Evolutionary conservation across 192 early-diverging fungal species (phyloP), one percentile per base, ranked within the genome.

Genomic region (Coemansia reversa): DNA sequence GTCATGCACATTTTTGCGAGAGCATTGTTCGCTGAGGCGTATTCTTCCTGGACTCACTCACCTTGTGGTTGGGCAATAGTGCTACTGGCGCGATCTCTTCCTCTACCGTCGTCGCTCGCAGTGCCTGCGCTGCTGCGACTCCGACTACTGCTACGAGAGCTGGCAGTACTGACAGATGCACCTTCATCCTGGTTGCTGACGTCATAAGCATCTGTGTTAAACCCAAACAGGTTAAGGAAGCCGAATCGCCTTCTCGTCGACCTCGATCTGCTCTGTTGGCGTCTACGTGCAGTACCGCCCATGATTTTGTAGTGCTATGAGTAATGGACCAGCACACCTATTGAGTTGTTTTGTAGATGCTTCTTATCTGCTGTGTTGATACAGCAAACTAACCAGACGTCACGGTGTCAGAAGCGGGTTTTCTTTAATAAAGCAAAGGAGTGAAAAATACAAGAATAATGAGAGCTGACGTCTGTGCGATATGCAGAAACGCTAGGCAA

Each of bases 211-310:
- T 66, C 67, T 3, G 66, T 27, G 25, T 45, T 51, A 29, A 79
- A 74, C 7, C 76, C 76, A 70, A 79, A 79, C 27, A 79, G 60
- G 64, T 64, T 79, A 39, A 79, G 65, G 47, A 79, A 66, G 39
- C 76, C 76, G 61, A 79, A 79, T 24, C 70, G 70, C 50, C 51
- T 65, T 24, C 59, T 60, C 54, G 63, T 69, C 22, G 67, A 28
- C 42, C 61, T 61, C 20, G 66, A 70, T 70, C 71, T 63, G 51
- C 45, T 47, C 28, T 51, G 66, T 16, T 39, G 53, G 5, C 45
- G 60, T 7, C 62, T 35, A 47, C 65, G 35, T 32, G 35, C 51
- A n/a, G 52, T 48, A 42, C 53, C 47, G 58, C 62, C 63, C 69
- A 76, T 76, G 12, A 19, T 49, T 24, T 28, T 30, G 60, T 23